Evolutionary conservation across 495 filamentous ascomycete genomes (phyloP), one percentile per base, ranked within the genome.

Genomic region (Cladorrhinum samala): DNA sequence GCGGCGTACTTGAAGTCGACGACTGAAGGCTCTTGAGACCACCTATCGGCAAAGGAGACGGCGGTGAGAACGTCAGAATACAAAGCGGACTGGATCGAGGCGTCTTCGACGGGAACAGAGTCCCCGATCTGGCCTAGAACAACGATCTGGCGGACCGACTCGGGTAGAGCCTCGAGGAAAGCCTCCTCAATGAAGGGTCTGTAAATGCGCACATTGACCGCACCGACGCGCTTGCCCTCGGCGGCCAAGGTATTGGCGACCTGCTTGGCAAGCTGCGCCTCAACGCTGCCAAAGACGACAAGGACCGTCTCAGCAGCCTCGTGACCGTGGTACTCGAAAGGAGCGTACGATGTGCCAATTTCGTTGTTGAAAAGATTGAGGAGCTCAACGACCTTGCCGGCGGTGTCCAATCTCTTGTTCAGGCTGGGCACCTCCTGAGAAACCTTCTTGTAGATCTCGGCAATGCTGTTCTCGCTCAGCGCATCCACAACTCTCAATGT

Each of bases 291-390:
- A 60, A 98, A 95, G 23, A 88, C 89, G 23, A 97, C 89, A 46
- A 96, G 74, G 7, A 97, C 89, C 18, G 82, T 79, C 11, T 87
- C 83, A 18, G 93, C 79, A 36, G 81, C 69, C 9, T 77, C 69
- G 66, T 96, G 89, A n/a, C 93, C 93, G 59, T 86, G 77, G 71
- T 97, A 98, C 69, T 98, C 94, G 62, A 96, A 98, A 17, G 88
- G 82, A 57, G 84, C 76, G 62, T 98, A 98, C 19, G 90, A 84
- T 17, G 91, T 96, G 37, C 93, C 93, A 27, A 98, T 83, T 71
- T 97, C 92, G 39, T 81, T 83, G 69, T 98, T 98, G 69, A 98
- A 85, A 16, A 83, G 78, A 54, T 83, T 78, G 30, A 98, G 77
- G 9, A 96, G 72, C 40, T 86, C 81, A 20, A 84, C 64, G 16